Evolutionary conservation across 2,329 filamentous ascomycete genomes (phyloP), one percentile per base, ranked within the genome.

Genomic region (Thelonectria blattea): DNA sequence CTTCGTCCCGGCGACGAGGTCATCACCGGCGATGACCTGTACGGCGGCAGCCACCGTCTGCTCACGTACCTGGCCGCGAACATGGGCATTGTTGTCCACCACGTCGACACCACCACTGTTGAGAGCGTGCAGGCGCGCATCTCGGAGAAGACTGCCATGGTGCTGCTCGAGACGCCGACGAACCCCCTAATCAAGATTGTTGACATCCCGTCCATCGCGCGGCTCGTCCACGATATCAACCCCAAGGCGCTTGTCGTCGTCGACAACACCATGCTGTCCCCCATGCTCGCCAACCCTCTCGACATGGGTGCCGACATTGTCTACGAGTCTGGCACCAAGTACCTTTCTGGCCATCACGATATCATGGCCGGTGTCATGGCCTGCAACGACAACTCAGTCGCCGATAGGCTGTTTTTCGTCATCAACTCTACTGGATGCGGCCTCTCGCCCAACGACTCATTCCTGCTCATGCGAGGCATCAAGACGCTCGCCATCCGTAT

Each of bases 121-220:
- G 88, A 91, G 39, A 84, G 83, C 43, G 91, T 98, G 42, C 81
- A 82, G 67, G 80, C 83, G 14, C 87, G 90, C 5, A 77, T 98
- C 52, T 90, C 83, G 52, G 79, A 84, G 52, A 97, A 95, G 81
- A 99, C 95, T 0, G 87, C 93, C 68, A 96, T 99, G 92, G 92
- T 99, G 1, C 83, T 99, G 39, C 86, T 99, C 22, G 95, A 99
- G 78, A 97, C 93, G 0, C 95, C 96, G 2, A 99, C 95, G 27
- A 99, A 99, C 78, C 96, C 95, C 6, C 81, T 99, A 50, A 98
- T 99, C 83, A 99, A 99, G 80, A 93, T 99, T 68, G 93, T 96
- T 71, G 95, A 99, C 75, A 91, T 99, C 61, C 85, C 89, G 4
- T 83, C 87, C 20, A 96, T 99, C 68, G 88, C 95, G 14, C 82